Percentiles rank a stretch among this genome's conserved stretches.
phyloP scores from a whole-genome alignment of 176 grass and related monocot species.

The Triticum turgidum region DNA sequence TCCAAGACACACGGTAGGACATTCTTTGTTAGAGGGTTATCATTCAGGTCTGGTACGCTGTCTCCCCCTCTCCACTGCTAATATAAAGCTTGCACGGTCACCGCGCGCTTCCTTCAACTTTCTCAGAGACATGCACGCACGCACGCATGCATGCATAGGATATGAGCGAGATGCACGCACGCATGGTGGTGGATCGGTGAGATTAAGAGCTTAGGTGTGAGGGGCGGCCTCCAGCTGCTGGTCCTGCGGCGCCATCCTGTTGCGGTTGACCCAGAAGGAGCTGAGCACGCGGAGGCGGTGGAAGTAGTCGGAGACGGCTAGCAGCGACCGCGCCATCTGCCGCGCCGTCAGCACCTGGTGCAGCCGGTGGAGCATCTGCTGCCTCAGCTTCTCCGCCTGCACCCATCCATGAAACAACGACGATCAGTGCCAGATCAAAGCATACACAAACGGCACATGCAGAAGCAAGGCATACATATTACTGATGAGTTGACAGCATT shows the following conservation, averaged over 20 bases:
- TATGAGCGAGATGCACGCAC: not conserved
- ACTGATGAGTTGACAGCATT: too few relatives aligned
- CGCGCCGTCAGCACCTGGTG: slow-evolving; percentile 65
- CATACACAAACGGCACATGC: not conserved
- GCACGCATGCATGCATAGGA: too few relatives aligned
- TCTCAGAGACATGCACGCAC: not conserved
- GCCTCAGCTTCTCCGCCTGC: slow-evolving; percentile 76
- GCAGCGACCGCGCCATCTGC: slow-evolving; percentile 72
- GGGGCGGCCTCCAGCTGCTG: slow-evolving; percentile 16
- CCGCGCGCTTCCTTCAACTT: not conserved
- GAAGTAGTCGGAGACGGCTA: slow-evolving; percentile 71
- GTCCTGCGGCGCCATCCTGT: slow-evolving; percentile 37
- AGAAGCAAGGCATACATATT: too few relatives aligned
- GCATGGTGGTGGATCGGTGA: not conserved
- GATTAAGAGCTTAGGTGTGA: slow-evolving; percentile 25
- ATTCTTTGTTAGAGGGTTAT: not conserved
- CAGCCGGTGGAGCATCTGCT: slow-evolving; percentile 64
- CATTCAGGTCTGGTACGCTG: not conserved
- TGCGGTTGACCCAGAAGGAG: slow-evolving; percentile 58
- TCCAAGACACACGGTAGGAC: not conserved
- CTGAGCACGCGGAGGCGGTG: slow-evolving; percentile 76
- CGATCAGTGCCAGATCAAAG: not conserved
- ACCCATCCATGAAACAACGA: not conserved
- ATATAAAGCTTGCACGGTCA: slow-evolving; percentile 5
- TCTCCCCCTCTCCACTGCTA: not conserved